Evolutionary conservation across 352 stramenopile species (phyloP).

Genomic region (Phytophthora syringae): DNA sequence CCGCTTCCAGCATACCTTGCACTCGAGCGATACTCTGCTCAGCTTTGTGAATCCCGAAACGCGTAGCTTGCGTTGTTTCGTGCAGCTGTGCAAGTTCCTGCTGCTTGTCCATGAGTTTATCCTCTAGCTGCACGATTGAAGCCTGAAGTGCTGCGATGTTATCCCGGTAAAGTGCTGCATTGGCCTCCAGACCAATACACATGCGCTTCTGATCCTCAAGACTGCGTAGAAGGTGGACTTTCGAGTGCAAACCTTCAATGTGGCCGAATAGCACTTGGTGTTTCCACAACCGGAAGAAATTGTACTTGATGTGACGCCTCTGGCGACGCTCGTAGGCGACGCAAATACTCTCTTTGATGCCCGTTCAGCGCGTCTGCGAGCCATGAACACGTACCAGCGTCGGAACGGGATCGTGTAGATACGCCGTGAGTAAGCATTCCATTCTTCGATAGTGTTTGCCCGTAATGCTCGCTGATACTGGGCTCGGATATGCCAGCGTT

Average conservation of each 20-base stretch:
- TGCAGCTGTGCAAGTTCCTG: constrained; percentile 64
- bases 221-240: constrained; percentile 63
- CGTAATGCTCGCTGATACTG: constrained; percentile 65
- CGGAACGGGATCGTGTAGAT: constrained; percentile 81
- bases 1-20: constrained; percentile 75
- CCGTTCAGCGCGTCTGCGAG: constrained; percentile 43
- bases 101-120: constrained; percentile 68
- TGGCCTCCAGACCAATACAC: constrained; percentile 66
- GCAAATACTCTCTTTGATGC: constrained; percentile 65
- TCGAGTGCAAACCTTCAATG: constrained; percentile 72
- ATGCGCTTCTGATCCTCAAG: constrained; percentile 84
- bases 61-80: constrained; percentile 65
- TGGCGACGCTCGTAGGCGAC: constrained; percentile 70
- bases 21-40: constrained; percentile 77
- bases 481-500: constrained; percentile 58
- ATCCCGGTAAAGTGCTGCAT: constrained; percentile 63
- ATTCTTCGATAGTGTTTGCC: constrained; percentile 58
- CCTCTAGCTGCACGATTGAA: constrained; percentile 62
- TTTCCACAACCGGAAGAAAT: constrained; percentile 85
- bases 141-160: constrained; percentile 67
- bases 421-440: constrained; percentile 62
- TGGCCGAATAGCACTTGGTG: constrained; percentile 78
- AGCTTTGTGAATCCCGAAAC: constrained; percentile 73
- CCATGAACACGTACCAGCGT: constrained; percentile 65
- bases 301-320: constrained; percentile 72